A percentile compares a stretch with the other conserved stretches of the same genome.
Evolutionary conservation across 441 rosid species (phyloP).

Genomic region (Erodium trifolium): DNA sequence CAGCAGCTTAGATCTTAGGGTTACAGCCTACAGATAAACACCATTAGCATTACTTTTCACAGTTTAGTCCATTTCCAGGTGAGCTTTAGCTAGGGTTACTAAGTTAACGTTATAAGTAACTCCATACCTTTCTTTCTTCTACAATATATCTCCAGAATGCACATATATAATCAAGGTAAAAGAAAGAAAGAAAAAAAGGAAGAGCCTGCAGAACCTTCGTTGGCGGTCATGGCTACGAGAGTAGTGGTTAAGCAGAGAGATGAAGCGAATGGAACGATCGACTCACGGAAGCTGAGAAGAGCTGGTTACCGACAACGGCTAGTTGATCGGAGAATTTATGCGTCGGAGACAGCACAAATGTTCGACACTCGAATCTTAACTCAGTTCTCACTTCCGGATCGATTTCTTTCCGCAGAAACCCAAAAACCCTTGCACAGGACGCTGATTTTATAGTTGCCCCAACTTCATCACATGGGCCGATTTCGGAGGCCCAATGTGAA

Average conservation of each 20-base stretch:
- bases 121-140: too few species aligned
- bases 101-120: background rate
- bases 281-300: background rate
- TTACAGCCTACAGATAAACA: background rate
- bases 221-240: background rate
- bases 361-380: background rate
- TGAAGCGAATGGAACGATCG: background rate
- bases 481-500: too few species aligned
- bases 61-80: background rate
- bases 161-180: background rate
- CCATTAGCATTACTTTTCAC: background rate
- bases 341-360: background rate
- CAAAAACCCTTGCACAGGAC: background rate
- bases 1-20: background rate
- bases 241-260: background rate
- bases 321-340: too few species aligned
- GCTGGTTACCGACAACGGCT: background rate
- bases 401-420: background rate
- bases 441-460: too few species aligned
- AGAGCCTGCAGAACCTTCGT: background rate
- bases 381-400: background rate
- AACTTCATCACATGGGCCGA: too few species aligned
- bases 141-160: background rate
- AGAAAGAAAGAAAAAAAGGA: background rate
- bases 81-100: background rate